Base-by-base conservation (phyloP, 1,284 basidiomycete species). In the Phenoliferia sp. region DNA sequence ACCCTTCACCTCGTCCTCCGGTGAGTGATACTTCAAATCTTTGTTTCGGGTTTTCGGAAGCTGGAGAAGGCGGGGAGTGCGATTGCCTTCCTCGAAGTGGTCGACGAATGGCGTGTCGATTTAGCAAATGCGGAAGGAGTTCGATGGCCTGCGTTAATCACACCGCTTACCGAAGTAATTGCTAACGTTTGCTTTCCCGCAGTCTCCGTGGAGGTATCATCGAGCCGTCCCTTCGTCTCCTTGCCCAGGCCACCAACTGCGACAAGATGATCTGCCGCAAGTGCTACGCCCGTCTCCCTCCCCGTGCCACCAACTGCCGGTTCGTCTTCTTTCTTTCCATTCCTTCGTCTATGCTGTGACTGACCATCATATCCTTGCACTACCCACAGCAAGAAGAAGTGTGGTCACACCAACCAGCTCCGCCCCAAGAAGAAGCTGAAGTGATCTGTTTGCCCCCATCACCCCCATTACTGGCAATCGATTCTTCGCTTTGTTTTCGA, bases 231-330 rank as follows among this genome's bases (percentile, higher is more conserved):
- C 84, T 99, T 79, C 97, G 97, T 84, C 92, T 94, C 64, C 87
- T 98, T 73, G 95, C 95, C 50, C 66, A 67, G 64, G 36, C 44
- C 15, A 72, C 75, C 78, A 81, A 81, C 79, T 80, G 79, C 74
- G 80, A 94, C 86, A 97, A 97, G 63, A 64, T 59, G 60, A 61
- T 69, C 58, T 61, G 32, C 28, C 54, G 58, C 57, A 57, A 57
- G 50, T 54, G 48, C 44, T 60, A 48, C 62, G 48, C 95, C 64
- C 95, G 96, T 79, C 94, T 98, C 76, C 94, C 95, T 76, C 94
- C 94, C 67, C 93, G 95, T 83, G 95, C 95, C 58, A 97, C 94
- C 84, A 98, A 98, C 88, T 99, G 95, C 88, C 87, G 94, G 89
- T 73, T 84, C 85, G 66, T 54, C 15, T n/a, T 12, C 15, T 66